Evolutionary conservation across 2,329 filamentous ascomycete species (phyloP).

Genomic region (Ascochyta viciae-villosae): DNA sequence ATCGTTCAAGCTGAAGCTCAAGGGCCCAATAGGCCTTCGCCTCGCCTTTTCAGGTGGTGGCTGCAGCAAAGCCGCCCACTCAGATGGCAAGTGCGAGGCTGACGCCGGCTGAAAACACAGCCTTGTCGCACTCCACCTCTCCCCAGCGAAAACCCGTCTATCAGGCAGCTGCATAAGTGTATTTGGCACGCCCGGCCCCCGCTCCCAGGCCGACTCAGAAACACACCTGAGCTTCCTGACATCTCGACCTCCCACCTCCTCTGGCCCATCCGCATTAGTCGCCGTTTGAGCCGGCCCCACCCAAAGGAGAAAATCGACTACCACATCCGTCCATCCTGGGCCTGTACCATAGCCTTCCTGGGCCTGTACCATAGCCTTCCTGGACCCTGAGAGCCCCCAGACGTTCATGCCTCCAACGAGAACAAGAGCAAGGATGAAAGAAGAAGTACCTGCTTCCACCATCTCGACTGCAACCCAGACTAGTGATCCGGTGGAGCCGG

Average conservation of each 20-base stretch:
- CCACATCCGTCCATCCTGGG: conserved; percentile 17
- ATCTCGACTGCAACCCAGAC: conserved; percentile 32
- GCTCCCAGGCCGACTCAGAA: conserved; percentile 36
- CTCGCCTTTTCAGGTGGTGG: conserved; percentile 46
- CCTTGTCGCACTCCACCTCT: conserved; percentile 44
- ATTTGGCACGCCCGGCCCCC: conserved; percentile 42
- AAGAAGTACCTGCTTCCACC: conserved; percentile 24
- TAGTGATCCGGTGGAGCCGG: conserved; percentile 34
- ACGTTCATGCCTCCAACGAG: conserved; percentile 45
- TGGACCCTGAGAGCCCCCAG: conserved; percentile 14
- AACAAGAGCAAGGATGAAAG: conserved; percentile 46
- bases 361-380: conserved; percentile 18
- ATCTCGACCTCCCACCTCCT: conserved; percentile 26
- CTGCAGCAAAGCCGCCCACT: conserved; percentile 47
- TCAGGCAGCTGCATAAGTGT: conserved; percentile 43
- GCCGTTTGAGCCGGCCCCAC: conserved; percentile 44
- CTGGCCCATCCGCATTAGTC: conserved; percentile 35
- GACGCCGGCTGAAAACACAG: conserved; percentile 44
- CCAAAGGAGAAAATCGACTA: conserved; percentile 31
- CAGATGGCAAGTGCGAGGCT: conserved; percentile 49
- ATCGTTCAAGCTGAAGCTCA: conserved; percentile 40
- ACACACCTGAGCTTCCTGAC: conserved; percentile 29
- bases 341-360: conserved; percentile 17
- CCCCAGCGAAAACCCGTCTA: conserved; percentile 43
- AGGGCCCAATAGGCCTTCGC: conserved; percentile 44